Evolutionary conservation across 305 asterid species (phyloP).

Genomic region (Plantago coronopus): DNA sequence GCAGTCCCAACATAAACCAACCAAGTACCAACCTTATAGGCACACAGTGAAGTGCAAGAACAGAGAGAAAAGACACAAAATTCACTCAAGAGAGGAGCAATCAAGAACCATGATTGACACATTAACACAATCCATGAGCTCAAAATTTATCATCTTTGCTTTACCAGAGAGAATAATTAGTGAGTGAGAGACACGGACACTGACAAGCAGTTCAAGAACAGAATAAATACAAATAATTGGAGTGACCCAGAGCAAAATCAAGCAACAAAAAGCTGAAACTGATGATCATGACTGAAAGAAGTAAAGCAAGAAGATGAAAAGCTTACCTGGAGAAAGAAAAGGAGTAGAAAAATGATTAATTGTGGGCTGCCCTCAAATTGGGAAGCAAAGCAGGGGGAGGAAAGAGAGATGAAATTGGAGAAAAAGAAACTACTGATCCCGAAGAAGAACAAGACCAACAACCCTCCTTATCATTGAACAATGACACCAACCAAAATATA

Average conservation of each 20-base stretch:
- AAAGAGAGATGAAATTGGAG: slow-evolving; percentile 29
- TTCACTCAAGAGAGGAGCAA: background rate
- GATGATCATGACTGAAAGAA: slow-evolving; percentile 18
- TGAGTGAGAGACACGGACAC: too few relatives aligned
- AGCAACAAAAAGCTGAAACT: slow-evolving; percentile 10
- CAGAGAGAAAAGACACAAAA: background rate
- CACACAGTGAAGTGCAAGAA: background rate
- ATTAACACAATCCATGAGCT: slow-evolving; percentile 1
- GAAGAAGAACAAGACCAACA: slow-evolving; percentile 40
- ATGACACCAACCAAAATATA: slow-evolving; percentile 53
- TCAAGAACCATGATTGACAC: too few relatives aligned
- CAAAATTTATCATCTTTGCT: slow-evolving; percentile 4
- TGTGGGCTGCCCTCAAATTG: slow-evolving; percentile 31
- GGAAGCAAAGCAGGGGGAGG: slow-evolving; percentile 37
- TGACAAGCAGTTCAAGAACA: slow-evolving; percentile 13
- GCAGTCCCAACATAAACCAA: too few relatives aligned
- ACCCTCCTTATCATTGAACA: slow-evolving; percentile 76
- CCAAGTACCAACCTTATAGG: too few relatives aligned
- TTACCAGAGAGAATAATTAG: background rate
- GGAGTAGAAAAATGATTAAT: slow-evolving; percentile 14
- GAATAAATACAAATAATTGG: slow-evolving; percentile 16
- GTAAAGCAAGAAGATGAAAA: background rate
- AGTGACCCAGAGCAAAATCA: slow-evolving; percentile 20
- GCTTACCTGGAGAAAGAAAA: slow-evolving; percentile 37
- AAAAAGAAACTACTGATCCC: slow-evolving; percentile 38